Evolutionary conservation across 2,329 filamentous ascomycete species (phyloP), one percentile per base, ranked within the genome.

Genomic region (Ophiostoma ulmi): DNA sequence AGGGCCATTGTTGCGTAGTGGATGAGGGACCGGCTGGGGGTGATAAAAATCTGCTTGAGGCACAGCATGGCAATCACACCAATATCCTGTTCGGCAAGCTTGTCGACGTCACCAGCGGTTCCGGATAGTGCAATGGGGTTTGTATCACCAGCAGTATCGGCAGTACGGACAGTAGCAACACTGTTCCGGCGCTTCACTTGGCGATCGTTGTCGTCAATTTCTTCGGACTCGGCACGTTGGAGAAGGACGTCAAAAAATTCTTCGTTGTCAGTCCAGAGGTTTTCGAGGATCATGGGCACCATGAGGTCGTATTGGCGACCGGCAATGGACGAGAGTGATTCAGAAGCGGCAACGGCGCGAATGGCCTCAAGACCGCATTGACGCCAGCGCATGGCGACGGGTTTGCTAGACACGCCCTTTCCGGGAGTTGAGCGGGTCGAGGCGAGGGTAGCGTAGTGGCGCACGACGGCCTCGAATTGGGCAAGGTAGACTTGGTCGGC

Each of bases 11-110:
- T 95, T 20, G 92, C 93, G 55, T 87, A 83, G 71, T 93, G 89
- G 65, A 97, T 90, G 78, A 97, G 94, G 10, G 88, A 85, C 70
- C 92, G 86, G 76, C 93, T 97, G 73, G 93, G 93, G 10, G 89
- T 88, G 39, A 91, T 84, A 76, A 97, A 97, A 66, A 97, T 91
- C 75, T 91, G 89, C 80, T 94, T 92, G 70, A 99, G 82, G 77
- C 93, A 96, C 76, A 93, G 90, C 75, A 97, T 84, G 5, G 95
- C 94, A 73, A 96, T 83, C 8, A 96, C 84, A 38, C 91, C 91
- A 20, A 93, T 93, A 77, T 96, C 91, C 80, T 97, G 90, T 79
- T 98, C 94, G 1, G 93, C 94, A 72, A 95, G 82, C 78, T 90
- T 92, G 80, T 98, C 95, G 36, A 93, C 93, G 77, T 97, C 94